These are phyloP conservation scores for Anthostomella pinea DNA, from an alignment of 2,329 filamentous ascomycete genomes.

Conservation along the genomic window DNA sequence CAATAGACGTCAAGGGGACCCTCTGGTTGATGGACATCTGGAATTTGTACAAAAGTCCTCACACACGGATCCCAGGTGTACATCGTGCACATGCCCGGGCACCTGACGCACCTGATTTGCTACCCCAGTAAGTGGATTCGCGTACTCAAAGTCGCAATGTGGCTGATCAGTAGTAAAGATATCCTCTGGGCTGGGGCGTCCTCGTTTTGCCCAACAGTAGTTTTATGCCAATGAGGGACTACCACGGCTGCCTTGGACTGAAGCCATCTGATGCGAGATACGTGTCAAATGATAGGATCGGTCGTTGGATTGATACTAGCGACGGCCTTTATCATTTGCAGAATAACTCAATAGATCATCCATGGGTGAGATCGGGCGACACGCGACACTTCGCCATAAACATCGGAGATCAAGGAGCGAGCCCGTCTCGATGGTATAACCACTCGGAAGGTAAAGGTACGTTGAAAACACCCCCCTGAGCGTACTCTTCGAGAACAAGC, in stretches of 20 bases:
- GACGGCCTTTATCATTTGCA: slow-evolving; percentile 18
- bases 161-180: slow-evolving; percentile 6
- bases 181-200: slow-evolving; percentile 46
- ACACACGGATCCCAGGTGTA: slow-evolving; percentile 16
- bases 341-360: slow-evolving; percentile 26
- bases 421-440: neutral
- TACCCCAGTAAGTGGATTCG: neutral
- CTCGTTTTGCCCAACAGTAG: slow-evolving; percentile 42
- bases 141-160: slow-evolving; percentile 12
- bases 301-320: slow-evolving; percentile 27
- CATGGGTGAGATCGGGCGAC: slow-evolving; percentile 21
- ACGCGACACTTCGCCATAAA: slow-evolving; percentile 14
- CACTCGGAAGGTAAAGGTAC: slow-evolving; percentile 2
- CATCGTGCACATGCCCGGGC: slow-evolving; percentile 4
- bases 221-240: slow-evolving; percentile 35
- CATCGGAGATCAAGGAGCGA: neutral
- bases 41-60: slow-evolving; percentile 28
- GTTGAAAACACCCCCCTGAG: too few species aligned
- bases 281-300: slow-evolving; percentile 13
- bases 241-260: slow-evolving; percentile 32
- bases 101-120: neutral
- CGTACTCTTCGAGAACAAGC: too few species aligned
- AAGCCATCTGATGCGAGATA: slow-evolving; percentile 19
- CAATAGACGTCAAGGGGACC: slow-evolving; percentile 48
- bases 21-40: slow-evolving; percentile 54